These are phyloP conservation scores for Penicillium nucicola DNA, from an alignment of 495 filamentous ascomycete species.

Conservation along the genomic window DNA sequence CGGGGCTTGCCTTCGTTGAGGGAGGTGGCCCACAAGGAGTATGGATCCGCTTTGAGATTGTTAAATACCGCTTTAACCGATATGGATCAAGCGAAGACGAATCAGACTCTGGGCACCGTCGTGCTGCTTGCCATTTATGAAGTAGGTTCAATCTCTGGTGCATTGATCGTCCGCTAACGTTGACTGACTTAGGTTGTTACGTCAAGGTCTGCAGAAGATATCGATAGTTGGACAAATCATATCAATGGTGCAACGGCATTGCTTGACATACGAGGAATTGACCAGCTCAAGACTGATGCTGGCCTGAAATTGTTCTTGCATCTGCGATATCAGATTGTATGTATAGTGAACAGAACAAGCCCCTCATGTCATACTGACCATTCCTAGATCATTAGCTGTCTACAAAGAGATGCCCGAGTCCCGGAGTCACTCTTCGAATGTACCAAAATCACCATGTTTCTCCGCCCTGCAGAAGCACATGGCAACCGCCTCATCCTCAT, in stretches of 20 bases:
- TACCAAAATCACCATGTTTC: slow-evolving; percentile 31
- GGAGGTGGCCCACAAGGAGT: slow-evolving; percentile 41
- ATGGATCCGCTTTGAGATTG: slow-evolving; percentile 45
- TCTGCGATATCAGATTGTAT: slow-evolving; percentile 47
- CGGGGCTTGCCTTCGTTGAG: slow-evolving; percentile 31
- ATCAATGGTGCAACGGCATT: slow-evolving; percentile 57
- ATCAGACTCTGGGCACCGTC: slow-evolving; percentile 60
- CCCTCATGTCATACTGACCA: background rate
- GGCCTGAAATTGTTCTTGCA: slow-evolving; percentile 57
- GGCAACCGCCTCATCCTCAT: slow-evolving; percentile 36
- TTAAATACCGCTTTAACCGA: slow-evolving; percentile 53
- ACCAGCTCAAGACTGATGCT: slow-evolving; percentile 54
- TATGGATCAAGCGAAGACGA: slow-evolving; percentile 52
- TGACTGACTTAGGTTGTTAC: slow-evolving; percentile 40
- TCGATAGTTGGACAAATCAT: slow-evolving; percentile 57
- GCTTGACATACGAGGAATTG: slow-evolving; percentile 51
- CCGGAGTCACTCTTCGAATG: slow-evolving; percentile 34
- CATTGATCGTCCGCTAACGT: slow-evolving; percentile 12
- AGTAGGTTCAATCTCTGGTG: slow-evolving; percentile 22
- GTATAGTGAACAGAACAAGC: background rate
- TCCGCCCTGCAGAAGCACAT: slow-evolving; percentile 34
- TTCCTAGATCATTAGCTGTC: slow-evolving; percentile 37
- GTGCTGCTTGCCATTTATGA: slow-evolving; percentile 54
- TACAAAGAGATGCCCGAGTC: slow-evolving; percentile 34
- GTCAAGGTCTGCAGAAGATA: slow-evolving; percentile 39